Evolutionary conservation across 106 monocot species (phyloP).

Genomic region (Apostasia shenzhenica): DNA sequence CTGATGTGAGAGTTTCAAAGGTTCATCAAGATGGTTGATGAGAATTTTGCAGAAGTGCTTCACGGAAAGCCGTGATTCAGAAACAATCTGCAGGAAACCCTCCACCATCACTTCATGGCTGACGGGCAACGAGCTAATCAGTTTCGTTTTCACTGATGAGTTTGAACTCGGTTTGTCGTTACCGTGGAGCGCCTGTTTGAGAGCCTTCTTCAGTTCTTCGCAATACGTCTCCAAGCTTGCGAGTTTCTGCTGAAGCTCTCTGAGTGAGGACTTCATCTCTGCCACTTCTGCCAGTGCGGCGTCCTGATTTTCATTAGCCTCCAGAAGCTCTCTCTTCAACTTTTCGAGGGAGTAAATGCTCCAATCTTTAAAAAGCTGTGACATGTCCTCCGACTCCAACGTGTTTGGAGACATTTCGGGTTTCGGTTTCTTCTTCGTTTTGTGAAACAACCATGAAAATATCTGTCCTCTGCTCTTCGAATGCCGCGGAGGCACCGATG

Average conservation of each 20-base stretch:
- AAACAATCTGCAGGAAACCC: slow-evolving; percentile 92
- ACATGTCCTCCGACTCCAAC: slow-evolving; percentile 47
- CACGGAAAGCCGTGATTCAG: slow-evolving; percentile 79
- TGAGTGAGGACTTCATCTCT: slow-evolving; percentile 68
- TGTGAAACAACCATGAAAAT: slow-evolving; percentile 58
- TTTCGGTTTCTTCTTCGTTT: slow-evolving; percentile 44
- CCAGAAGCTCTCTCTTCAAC: slow-evolving; percentile 65
- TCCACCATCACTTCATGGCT: slow-evolving; percentile 89
- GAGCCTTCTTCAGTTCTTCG: slow-evolving; percentile 73
- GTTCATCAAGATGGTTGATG: slow-evolving; percentile 39
- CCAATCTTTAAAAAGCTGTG: slow-evolving; percentile 56
- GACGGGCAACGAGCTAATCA: slow-evolving; percentile 49
- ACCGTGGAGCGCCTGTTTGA: slow-evolving; percentile 44
- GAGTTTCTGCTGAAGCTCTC: slow-evolving; percentile 64
- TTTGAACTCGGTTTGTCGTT: slow-evolving; percentile 22
- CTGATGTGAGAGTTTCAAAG: slow-evolving; percentile 41
- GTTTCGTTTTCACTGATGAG: slow-evolving; percentile 46
- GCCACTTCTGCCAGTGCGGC: slow-evolving; percentile 62
- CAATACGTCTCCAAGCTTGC: slow-evolving; percentile 62
- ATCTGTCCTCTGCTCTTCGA: slow-evolving; percentile 34
- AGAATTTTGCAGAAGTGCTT: slow-evolving; percentile 82
- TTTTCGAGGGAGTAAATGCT: slow-evolving; percentile 52
- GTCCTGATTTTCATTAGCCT: slow-evolving; percentile 62
- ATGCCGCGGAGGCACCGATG: slow-evolving; percentile 2
- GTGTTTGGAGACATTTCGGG: slow-evolving; percentile 50